Base-by-base conservation (phyloP, 352 stramenopile species). In the Aphanomyces invadans region DNA sequence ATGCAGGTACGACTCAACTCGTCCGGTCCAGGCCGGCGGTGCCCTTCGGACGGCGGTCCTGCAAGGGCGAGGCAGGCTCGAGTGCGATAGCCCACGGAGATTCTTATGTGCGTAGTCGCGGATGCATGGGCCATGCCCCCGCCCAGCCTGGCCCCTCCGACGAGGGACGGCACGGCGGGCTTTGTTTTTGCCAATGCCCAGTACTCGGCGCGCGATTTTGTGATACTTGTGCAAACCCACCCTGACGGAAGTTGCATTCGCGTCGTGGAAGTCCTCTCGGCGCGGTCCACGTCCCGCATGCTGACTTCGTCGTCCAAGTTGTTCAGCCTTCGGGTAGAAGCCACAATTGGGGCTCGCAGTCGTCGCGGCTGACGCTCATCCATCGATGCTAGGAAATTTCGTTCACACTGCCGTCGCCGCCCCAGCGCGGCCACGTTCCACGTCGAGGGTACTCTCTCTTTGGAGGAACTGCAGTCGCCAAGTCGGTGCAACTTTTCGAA, bases 401-500 rank as follows among this genome's bases (percentile, higher is more conserved):
- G 25, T 67, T 67, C 21, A 67, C 38, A 2, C 56, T 42, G 15
- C 36, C 36, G 7, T 7, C 36, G 7, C 7, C 28, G 21, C 28
- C 39, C 1, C 19, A 25, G 31, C 60, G 60, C 11, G 60, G 21
- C n/a, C 4, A 19, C 2, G 1, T 1, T 0, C 21, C 23, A 1
- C 60, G 60, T 17, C 39, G 60, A 0, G 60, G 60, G 17, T 67
- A 67, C 49, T 29, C 36, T 2, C 60, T 67, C 31, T 67, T 67
- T 59, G 60, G 60, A 3, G 32, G 42, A 2, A 33, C 60, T 17
- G 11, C 45, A 0, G 39, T 11, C 4, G 23, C 29, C 49, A 57
- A 57, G 1, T 57, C 49, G 19, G 29, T 59, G 26, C 60, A 67
- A 38, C 25, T 67, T 39, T 67, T 67, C 57, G 60, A 67, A 45